Evolutionary conservation across 495 filamentous ascomycete species (phyloP), one percentile per base, ranked within the genome.

Genomic region (Trichoderma virens): DNA sequence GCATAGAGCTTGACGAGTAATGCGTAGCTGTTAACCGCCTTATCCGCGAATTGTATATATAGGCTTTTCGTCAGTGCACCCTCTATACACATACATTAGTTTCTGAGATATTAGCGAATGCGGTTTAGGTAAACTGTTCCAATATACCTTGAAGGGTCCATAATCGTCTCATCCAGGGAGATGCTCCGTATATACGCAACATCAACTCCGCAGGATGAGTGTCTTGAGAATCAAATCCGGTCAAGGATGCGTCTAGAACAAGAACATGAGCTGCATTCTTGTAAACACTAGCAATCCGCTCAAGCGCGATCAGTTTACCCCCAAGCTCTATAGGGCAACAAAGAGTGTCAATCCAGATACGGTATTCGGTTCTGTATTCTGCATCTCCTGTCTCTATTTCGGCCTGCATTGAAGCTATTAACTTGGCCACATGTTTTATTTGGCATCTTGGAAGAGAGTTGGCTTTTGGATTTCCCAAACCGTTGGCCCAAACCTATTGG

Each of bases 181-280:
- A 51, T 0, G n/a, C 45, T n/a, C 45, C 16, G 23, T 20, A 51
- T 51, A 51, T 51, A 7, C 45, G 16, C 20, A 51, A 25, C 9
- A 51, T 9, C 23, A 51, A 8, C 45, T 51, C 45, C 3, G 45
- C 45, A 20, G 45, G 45, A 51, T 51, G 45, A 20, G 45, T 51
- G n/a, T 51, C n/a, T 25, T 51, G 45, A 25, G 45, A 51, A 25
- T 51, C 6, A 2, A 51, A 20, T 25, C 45, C 45, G 23, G n/a
- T 51, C 20, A 51, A 25, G n/a, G 45, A n/a, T 20, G 45, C 45
- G 23, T 51, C 45, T 20, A 51, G 16, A 0, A 51, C 45, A 25
- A 51, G 20, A n/a, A 51, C 45, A 51, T 51, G 45, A 25, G 45
- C 45, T 51, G 45, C 45, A 51, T 51, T 51, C 23, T 20, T 51